phyloP scores from a whole-genome alignment of 345 rosid species.

The Nasturtium officinale region DNA sequence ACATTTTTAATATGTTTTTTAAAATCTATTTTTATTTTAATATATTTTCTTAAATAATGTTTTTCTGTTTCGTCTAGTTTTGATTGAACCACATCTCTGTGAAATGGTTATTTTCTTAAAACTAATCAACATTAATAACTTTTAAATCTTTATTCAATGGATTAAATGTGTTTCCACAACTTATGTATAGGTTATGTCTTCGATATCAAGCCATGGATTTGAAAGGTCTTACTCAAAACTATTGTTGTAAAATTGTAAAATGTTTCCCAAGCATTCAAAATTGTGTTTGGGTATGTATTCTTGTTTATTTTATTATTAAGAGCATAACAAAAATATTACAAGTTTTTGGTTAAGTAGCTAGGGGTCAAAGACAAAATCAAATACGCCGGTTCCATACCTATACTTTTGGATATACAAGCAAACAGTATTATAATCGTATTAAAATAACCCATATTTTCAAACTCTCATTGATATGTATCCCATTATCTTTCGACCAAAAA shows the following conservation, averaged over 20 bases:
- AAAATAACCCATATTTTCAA: not conserved
- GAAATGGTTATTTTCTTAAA: not conserved
- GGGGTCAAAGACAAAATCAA: slow-evolving; percentile 13
- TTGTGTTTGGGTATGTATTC: not conserved
- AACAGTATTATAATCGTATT: not conserved
- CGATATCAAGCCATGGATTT: not conserved
- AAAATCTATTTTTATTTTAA: too few species aligned
- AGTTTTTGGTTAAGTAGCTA: slow-evolving; percentile 16
- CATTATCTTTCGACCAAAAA: not conserved
- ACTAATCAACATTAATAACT: too few species aligned
- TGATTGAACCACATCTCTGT: not conserved
- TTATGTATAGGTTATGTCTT: not conserved
- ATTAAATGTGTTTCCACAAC: too few species aligned
- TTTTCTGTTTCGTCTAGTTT: not conserved
- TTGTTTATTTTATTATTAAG: too few species aligned
- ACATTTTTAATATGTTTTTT: not conserved
- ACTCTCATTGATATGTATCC: slow-evolving; percentile 17
- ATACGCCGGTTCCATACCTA: slow-evolving; percentile 22
- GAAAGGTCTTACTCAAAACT: not conserved
- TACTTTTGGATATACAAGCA: slow-evolving; percentile 28
- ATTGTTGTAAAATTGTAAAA: not conserved
- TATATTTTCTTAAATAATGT: not conserved
- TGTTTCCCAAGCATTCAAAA: not conserved
- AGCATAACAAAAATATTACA: slow-evolving; percentile 7
- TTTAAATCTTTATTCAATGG: too few species aligned